Evolutionary conservation across 371 early-diverging fungal species (phyloP), one percentile per base, ranked within the genome.

Genomic region (Capillidium rhysosporum): DNA sequence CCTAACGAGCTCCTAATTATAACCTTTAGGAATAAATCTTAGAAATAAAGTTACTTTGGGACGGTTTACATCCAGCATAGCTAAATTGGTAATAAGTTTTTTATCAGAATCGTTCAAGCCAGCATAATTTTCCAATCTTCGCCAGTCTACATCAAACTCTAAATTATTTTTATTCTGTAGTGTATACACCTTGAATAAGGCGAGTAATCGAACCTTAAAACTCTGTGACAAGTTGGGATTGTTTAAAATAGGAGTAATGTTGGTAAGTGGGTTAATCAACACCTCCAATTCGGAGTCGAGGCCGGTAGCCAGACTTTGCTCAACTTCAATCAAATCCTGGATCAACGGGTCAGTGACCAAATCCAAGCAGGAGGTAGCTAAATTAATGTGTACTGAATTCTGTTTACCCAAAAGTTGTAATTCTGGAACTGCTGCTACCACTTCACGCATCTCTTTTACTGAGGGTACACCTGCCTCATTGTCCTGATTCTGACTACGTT

Each of bases 331-430:
- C 84, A 86, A 62, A 95, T 94, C 21, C 92, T 68, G n/a, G 26
- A 97, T 62, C 30, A 80, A 80, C 39, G 79, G 73, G 25, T 72
- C 63, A 44, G 80, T 77, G 58, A 90, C 89, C 39, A 78, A 66
- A 2, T 67, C 61, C 71, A 89, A 81, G 64, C 92, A 95, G 53
- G 89, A 84, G 63, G 79, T 79, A 53, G 86, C 83, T 59, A 98
- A 82, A 23, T 82, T 84, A 61, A 93, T 86, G 61, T 98, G 98
- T 1, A 83, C 74, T 28, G 92, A 82, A 62, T 86, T 95, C 75
- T 85, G 79, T 9, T 76, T 69, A 61, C 92, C 90, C 70, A 88
- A 74, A 51, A 89, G 88, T 64, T 91, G 91, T 62, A 83, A 94
- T 62, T 94, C 86, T 2, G 94, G 96, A 24, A 97, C 61, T 24